Evolutionary conservation across 2,329 filamentous ascomycete genomes (phyloP), one percentile per base, ranked within the genome.

Genomic region (Diaporthe velutina): DNA sequence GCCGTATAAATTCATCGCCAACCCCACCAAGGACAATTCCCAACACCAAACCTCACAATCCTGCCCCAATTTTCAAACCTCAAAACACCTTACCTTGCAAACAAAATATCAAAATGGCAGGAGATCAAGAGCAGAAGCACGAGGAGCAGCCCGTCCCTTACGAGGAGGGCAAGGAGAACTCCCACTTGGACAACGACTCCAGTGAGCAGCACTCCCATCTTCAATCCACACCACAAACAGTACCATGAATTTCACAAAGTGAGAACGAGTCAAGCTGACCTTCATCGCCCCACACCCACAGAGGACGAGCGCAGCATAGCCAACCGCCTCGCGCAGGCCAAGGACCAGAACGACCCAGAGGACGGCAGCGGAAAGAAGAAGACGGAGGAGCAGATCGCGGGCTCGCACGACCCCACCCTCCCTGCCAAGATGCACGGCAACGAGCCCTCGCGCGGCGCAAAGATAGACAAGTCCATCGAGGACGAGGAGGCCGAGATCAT

Each of bases 221-320:
- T 28, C 42, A 70, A 33, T n/a, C 48, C n/a, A 40, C 30, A 54
- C 12, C 42, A 66, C 40, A 7, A 12, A 22, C 17, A 12, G 5
- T 8, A n/a, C 25, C 30, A 64, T 45, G 10, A 13, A 30, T 15
- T 22, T 17, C 22, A n/a, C 19, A 9, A 4, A 13, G 25, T n/a
- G 40, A 33, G 1, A 22, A 33, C 40, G 60, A 48, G 19, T 45
- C n/a, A 45, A 50, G 33, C 58, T 73, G 13, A 70, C 28, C 5
- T 8, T 19, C 7, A 15, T 2, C 33, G 19, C 17, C 17, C 22
- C 30, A 74, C 77, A 91, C n/a, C n/a, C n/a, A 74, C 77, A 91
- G 92, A 95, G 89, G 93, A 95, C 78, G 85, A 94, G 83, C 89
- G 93, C 80, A 87, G 91, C 60, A 94, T 95, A 73, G 90, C 91